phyloP scores from a whole-genome alignment of 768 basidiomycete genomes.

The Russula sp. region DNA sequence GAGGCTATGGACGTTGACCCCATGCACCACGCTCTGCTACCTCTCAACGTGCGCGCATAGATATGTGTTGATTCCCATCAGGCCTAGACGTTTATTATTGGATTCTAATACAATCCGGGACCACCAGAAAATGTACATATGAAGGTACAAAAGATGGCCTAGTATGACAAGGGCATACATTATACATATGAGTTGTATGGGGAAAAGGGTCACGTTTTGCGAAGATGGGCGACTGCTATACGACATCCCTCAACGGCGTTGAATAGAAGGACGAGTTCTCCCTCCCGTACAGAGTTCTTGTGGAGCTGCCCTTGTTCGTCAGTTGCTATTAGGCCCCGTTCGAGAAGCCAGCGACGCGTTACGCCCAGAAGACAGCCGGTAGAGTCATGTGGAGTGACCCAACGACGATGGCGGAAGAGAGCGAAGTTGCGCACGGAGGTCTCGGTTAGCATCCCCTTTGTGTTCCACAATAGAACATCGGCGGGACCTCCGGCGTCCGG shows the following conservation, averaged over 20 bases:
- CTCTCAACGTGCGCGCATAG: neutral
- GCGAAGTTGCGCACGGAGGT: conserved; percentile 69
- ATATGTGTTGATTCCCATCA: neutral
- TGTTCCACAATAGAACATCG: conserved; percentile 65
- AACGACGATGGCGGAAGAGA: conserved; percentile 47
- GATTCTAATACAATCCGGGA: neutral
- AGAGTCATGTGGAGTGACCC: conserved; percentile 59
- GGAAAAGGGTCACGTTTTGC: neutral
- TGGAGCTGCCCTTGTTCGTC: conserved; percentile 11
- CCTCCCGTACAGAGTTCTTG: conserved; percentile 37
- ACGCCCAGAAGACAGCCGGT: conserved; percentile 73
- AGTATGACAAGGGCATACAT: neutral
- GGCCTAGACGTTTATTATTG: neutral
- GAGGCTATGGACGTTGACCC: conserved; percentile 25
- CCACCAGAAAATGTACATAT: neutral
- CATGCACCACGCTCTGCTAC: neutral
- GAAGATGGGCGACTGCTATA: conserved; percentile 32
- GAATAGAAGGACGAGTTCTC: conserved; percentile 62
- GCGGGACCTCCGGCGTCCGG: conserved; percentile 17
- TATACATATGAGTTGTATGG: neutral
- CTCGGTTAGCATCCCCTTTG: conserved; percentile 48
- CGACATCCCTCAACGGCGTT: conserved; percentile 70
- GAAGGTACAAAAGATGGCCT: neutral
- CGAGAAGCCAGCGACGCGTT: conserved; percentile 61
- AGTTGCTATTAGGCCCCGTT: conserved; percentile 48